Base-by-base conservation (phyloP, 345 rosid species). In the Moricandia moricandioides region DNA sequence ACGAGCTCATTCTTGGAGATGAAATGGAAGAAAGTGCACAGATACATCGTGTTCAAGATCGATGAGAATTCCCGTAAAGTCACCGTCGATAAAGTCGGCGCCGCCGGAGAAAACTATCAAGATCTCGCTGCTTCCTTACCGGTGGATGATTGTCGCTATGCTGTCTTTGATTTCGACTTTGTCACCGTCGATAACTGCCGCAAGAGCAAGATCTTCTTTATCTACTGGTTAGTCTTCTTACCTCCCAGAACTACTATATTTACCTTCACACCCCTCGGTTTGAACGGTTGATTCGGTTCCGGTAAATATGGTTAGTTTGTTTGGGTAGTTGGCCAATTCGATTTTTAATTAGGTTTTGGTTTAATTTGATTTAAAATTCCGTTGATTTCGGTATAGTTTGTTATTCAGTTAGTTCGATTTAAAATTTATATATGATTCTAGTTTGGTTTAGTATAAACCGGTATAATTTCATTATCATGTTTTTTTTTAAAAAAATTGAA, bases 191-290 rank as follows among this genome's bases (percentile, higher is more conserved):
- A 93, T 73, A 91, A 93, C 12, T 93, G 98, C 73, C 88, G 86
- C 81, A 93, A 91, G 85, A 93, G 98, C 98, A 93, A 93, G 93
- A 88, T 94, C 85, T 94, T 94, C 97, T 94, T 91, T 83, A 94
- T 94, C 59, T 89, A 92, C 29, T 94, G 98, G 98, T 94, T 65
- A 63, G 87, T 83, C 75, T 52, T 6, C 7, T 14, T 43, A 14
- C 3, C 57, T 27, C 11, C n/a, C 24, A 43, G 49, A 45, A 65
- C 24, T 43, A n/a, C 10, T 2, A 54, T 54, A 58, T 56, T 77
- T 70, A 70, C 47, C 2, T 29, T 67, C 66, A n/a, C 21, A 67
- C 52, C 56, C 65, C 0, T 37, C 52, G 8, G 52, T 47, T n/a
- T 47, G 52, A 47, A 47, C 52, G 18, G 17, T 47, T 45, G 51